Evolutionary conservation across 1,284 basidiomycete species (phyloP).

Genomic region (Vanrija sp.): DNA sequence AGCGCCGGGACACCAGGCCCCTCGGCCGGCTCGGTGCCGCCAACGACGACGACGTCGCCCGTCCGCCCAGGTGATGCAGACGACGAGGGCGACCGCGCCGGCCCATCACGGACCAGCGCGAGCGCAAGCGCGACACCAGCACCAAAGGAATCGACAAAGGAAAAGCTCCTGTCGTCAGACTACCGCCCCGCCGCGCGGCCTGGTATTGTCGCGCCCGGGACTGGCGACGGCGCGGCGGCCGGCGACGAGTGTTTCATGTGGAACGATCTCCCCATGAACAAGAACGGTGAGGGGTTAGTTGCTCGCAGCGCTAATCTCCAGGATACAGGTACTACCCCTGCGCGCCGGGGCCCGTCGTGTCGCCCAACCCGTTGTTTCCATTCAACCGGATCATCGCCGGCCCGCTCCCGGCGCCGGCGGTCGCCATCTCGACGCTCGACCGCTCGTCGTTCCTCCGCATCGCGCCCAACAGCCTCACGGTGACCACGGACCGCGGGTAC

Average conservation of each 20-base stretch:
- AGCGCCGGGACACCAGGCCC: not conserved
- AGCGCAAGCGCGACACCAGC: constrained; percentile 21
- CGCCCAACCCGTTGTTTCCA: constrained; percentile 31
- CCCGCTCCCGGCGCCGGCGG: constrained; percentile 30
- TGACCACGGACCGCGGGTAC: constrained; percentile 83
- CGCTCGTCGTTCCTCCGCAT: constrained; percentile 62
- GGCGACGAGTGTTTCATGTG: constrained; percentile 47
- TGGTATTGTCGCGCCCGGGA: constrained; percentile 28
- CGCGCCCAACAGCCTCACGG: constrained; percentile 70
- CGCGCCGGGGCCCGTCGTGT: constrained; percentile 40
- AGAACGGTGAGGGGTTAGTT: constrained; percentile 25
- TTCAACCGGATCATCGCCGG: constrained; percentile 46
- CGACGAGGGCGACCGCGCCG: constrained; percentile 5
- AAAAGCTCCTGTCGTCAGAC: too few relatives aligned
- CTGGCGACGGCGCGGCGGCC: constrained; percentile 31
- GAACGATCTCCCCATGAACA: constrained; percentile 46
- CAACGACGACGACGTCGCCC: not conserved
- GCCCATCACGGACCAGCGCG: constrained; percentile 3
- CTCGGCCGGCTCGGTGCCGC: too few relatives aligned
- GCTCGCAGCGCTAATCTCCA: not conserved
- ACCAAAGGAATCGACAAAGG: constrained; percentile 3
- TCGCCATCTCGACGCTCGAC: constrained; percentile 52
- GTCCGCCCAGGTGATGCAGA: not conserved
- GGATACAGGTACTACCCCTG: constrained; percentile 52
- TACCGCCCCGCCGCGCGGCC: constrained; percentile 14